These are phyloP conservation scores for Amauroascus niger DNA, from an alignment of 2,329 filamentous ascomycete species.

Conservation along the genomic window DNA sequence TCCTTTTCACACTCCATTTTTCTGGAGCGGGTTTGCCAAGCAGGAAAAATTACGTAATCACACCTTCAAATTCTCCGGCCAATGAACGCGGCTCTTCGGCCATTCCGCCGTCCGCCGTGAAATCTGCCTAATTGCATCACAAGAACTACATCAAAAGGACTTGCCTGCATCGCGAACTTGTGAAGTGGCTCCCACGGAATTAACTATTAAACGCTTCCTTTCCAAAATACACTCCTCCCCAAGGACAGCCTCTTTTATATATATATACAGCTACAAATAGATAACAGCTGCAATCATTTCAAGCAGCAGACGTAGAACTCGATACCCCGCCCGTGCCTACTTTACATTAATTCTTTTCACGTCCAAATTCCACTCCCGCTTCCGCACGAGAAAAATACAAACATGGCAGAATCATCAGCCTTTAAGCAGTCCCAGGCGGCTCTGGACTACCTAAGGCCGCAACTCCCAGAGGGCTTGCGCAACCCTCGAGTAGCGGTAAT, in stretches of 20 bases:
- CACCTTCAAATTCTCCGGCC: neutral
- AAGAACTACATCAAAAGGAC: neutral
- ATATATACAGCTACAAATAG: no score
- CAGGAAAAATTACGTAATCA: constrained; percentile 4
- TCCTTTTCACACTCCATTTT: neutral
- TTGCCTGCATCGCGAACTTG: neutral
- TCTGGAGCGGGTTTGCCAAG: neutral
- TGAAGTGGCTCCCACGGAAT: neutral
- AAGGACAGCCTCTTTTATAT: no score
- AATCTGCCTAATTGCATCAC: no score
- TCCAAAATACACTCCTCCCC: neutral
- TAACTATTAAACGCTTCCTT: neutral
- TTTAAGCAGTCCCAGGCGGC: constrained; percentile 38
- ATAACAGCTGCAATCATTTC: no score
- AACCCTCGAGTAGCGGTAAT: constrained; percentile 52
- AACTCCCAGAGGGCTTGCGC: constrained; percentile 43
- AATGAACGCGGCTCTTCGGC: neutral
- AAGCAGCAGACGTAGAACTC: neutral
- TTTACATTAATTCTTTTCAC: neutral
- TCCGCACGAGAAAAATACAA: neutral
- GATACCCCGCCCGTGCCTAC: neutral
- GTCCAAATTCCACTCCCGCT: neutral
- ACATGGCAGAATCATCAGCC: constrained; percentile 13
- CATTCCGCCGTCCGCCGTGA: neutral
- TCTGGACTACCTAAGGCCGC: constrained; percentile 40